Percentiles rank a stretch among this genome's conserved stretches.
phyloP scores from a whole-genome alignment of 2,329 filamentous ascomycete species.

The Gremmenia infestans region DNA sequence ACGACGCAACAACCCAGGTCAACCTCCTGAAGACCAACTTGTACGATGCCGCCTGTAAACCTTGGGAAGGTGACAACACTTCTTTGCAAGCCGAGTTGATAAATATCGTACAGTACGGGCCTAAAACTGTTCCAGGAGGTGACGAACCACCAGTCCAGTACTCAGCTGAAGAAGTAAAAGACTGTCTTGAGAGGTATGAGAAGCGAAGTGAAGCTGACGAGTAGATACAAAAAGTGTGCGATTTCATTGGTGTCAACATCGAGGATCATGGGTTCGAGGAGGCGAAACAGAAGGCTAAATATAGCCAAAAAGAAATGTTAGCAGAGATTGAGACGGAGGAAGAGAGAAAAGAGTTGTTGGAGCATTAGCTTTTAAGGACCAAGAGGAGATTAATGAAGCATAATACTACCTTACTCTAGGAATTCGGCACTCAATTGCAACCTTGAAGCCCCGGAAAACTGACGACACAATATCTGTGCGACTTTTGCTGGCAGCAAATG shows the following conservation, averaged over 20 bases:
- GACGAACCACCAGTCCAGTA: neutral
- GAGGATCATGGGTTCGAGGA: neutral
- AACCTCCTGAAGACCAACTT: slow-evolving; percentile 18
- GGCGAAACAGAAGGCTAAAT: slow-evolving; percentile 1
- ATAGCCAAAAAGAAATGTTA: slow-evolving; percentile 1
- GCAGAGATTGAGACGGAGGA: neutral
- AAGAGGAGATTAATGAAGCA: slow-evolving; percentile 1
- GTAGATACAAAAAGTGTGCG: slow-evolving; percentile 6
- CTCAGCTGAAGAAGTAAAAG: neutral
- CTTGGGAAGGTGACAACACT: slow-evolving; percentile 22
- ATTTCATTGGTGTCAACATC: slow-evolving; percentile 3
- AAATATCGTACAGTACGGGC: slow-evolving; percentile 13
- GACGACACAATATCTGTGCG: too few relatives aligned
- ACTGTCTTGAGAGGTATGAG: slow-evolving; percentile 8
- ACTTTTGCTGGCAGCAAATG: too few relatives aligned
- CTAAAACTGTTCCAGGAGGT: slow-evolving; percentile 9
- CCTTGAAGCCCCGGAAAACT: too few relatives aligned
- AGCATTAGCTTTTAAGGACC: slow-evolving; percentile 4
- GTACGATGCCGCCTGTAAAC: slow-evolving; percentile 15
- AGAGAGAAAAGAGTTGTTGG: neutral
- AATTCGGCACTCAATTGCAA: too few relatives aligned
- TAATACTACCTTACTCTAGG: too few relatives aligned
- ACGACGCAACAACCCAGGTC: slow-evolving; percentile 14
- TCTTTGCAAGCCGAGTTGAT: slow-evolving; percentile 21
- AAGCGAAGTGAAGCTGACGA: slow-evolving; percentile 7